Evolutionary conservation across 257 asterid species (phyloP), one percentile per base, ranked within the genome.

Genomic region (Fraxinus americana): DNA sequence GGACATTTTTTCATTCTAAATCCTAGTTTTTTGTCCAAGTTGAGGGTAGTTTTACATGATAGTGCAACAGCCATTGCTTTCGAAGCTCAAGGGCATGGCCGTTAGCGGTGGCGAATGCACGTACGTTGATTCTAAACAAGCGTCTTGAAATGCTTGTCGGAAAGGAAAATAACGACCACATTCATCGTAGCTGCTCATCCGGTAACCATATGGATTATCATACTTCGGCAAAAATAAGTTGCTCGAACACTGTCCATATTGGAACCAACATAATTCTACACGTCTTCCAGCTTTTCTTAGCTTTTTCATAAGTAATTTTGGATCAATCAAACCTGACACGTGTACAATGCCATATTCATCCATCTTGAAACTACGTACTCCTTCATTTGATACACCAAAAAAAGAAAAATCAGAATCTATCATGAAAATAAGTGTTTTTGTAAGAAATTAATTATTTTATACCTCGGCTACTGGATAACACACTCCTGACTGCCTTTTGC

Each of bases 171-270:
- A 63, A 8, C 34, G 69, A 11, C 17, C 35, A 63, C 27, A 63
- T 27, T 63, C 69, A 9, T 63, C 69, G 35, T 63, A 63, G 7
- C 69, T 63, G 3, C 69, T 63, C 34, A 63, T 63, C 8, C 34
- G n/a, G 2, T 63, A 63, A 11, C 69, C 21, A 3, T 63, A 2
- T 11, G 34, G 7, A 63, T 27, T 23, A 10, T 12, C 7, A 8
- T 30, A 27, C 13, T 25, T 2, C 0, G 63, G 30, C 63, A 48
- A 67, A 70, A 71, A 73, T 77, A 79, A 78, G 78, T 76, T 82
- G 57, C 30, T 70, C 12, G 87, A 84, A 68, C 87, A 81, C n/a
- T 78, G 74, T 34, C 87, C 87, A 70, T 30, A 78, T 57, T 84
- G 85, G 30, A 84, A 75, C 75, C 77, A 78, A 35, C 78, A 52